Evolutionary conservation across 495 filamentous ascomycete genomes (phyloP).

Genomic region (Annulohypoxylon maeteangense): DNA sequence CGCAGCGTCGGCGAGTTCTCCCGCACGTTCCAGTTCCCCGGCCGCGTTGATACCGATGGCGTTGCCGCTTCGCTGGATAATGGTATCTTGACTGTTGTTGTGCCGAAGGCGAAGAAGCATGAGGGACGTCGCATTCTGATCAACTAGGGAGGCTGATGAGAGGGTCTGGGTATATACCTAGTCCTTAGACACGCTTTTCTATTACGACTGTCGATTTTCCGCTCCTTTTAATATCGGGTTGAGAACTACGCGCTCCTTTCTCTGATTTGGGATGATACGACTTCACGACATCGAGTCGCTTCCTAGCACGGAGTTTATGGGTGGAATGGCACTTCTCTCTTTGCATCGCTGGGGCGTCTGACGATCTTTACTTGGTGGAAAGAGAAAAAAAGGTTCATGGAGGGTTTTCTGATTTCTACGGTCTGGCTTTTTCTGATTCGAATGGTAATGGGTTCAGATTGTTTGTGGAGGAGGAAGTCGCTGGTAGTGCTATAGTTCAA

Average conservation of each 20-base stretch:
- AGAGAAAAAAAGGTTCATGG: slow-evolving; percentile 4
- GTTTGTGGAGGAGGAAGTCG: slow-evolving; percentile 1
- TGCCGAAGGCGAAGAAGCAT: slow-evolving; percentile 77
- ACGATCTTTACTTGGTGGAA: slow-evolving; percentile 4
- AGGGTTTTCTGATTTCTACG: slow-evolving; percentile 16
- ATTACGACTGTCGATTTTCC: neutral
- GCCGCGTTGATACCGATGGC: slow-evolving; percentile 75
- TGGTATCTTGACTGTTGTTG: slow-evolving; percentile 74
- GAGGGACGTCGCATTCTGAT: slow-evolving; percentile 47
- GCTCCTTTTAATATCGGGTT: slow-evolving; percentile 5
- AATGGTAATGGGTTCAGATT: neutral
- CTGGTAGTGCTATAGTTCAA: slow-evolving; percentile 1
- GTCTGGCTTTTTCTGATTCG: neutral
- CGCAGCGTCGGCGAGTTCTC: slow-evolving; percentile 83
- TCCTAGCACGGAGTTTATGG: slow-evolving; percentile 20
- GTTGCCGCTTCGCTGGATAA: slow-evolving; percentile 81
- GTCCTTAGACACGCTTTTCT: neutral
- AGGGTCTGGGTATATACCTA: too few relatives aligned
- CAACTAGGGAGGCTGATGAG: too few relatives aligned
- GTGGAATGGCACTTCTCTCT: slow-evolving; percentile 1
- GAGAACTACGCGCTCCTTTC: slow-evolving; percentile 5
- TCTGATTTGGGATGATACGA: slow-evolving; percentile 4
- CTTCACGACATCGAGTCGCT: slow-evolving; percentile 8
- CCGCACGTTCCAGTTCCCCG: slow-evolving; percentile 80
- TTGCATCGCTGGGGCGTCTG: slow-evolving; percentile 7